A percentile compares a stretch with the other conserved stretches of the same genome.
phyloP scores from a whole-genome alignment of 116 monocot genomes.

The Thalassia testudinum region DNA sequence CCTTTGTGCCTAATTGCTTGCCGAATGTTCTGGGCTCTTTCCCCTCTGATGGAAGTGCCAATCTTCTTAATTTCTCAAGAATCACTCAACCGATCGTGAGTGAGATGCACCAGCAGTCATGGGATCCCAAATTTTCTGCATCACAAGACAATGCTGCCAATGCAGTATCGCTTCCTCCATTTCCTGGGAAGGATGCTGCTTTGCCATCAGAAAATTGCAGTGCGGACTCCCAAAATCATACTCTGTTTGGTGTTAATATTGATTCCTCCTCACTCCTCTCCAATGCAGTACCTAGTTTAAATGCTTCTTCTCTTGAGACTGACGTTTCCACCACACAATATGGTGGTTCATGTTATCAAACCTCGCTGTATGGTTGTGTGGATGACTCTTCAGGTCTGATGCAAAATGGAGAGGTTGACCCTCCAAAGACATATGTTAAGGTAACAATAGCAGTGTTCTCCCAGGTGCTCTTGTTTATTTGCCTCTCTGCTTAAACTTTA shows the following conservation, averaged over 20 bases:
- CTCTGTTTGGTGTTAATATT: constrained; percentile 62
- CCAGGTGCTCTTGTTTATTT: not conserved
- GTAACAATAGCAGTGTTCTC: constrained; percentile 18
- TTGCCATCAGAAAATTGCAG: constrained; percentile 39
- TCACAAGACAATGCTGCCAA: constrained; percentile 26
- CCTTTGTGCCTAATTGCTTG: constrained; percentile 18
- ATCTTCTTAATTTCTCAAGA: constrained; percentile 42
- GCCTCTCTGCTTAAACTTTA: not conserved
- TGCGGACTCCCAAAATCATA: constrained; percentile 41
- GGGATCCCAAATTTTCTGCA: constrained; percentile 51
- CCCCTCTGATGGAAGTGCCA: constrained; percentile 36
- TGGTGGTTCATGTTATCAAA: constrained; percentile 43
- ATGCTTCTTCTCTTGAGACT: constrained; percentile 21
- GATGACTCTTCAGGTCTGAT: constrained; percentile 70
- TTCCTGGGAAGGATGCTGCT: constrained; percentile 55
- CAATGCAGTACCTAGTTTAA: constrained; percentile 35
- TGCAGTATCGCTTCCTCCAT: constrained; percentile 34
- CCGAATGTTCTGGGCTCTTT: constrained; percentile 34
- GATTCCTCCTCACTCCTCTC: constrained; percentile 64
- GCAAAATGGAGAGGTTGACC: constrained; percentile 66
- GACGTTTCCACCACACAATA: constrained; percentile 29
- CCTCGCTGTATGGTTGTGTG: constrained; percentile 57
- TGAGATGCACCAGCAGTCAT: constrained; percentile 36
- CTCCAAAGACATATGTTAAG: constrained; percentile 78
- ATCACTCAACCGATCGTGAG: constrained; percentile 25